phyloP scores from a whole-genome alignment of 2,329 filamentous ascomycete species.

The Pseudopyricularia javanii region DNA sequence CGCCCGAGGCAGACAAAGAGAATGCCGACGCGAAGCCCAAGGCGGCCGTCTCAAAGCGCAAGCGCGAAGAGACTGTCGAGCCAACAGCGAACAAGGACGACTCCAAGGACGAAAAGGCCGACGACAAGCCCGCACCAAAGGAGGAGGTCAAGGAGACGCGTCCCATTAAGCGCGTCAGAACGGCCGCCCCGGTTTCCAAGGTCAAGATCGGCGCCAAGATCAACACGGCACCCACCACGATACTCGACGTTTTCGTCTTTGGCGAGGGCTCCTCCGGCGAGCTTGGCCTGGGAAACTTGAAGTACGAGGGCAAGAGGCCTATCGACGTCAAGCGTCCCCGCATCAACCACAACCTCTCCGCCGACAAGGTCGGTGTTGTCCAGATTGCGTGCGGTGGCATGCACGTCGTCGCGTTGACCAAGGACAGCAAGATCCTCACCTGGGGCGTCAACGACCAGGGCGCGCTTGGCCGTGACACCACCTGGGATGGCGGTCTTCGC shows the following conservation, averaged over 20 bases:
- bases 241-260: slow-evolving; percentile 66
- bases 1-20: slow-evolving; percentile 8
- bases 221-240: slow-evolving; percentile 50
- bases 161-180: slow-evolving; percentile 7
- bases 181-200: slow-evolving; percentile 19
- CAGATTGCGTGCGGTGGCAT: slow-evolving; percentile 70
- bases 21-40: slow-evolving; percentile 9
- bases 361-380: slow-evolving; percentile 52
- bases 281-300: slow-evolving; percentile 63
- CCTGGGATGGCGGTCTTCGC: slow-evolving; percentile 44
- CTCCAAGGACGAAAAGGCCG: neutral
- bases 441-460: slow-evolving; percentile 86
- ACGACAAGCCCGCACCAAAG: slow-evolving; percentile 2
- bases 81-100: slow-evolving; percentile 2
- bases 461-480: slow-evolving; percentile 63
- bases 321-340: slow-evolving; percentile 67
- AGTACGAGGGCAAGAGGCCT: slow-evolving; percentile 43
- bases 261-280: slow-evolving; percentile 73
- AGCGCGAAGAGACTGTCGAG: neutral
- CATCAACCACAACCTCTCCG: slow-evolving; percentile 47
- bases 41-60: neutral
- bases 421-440: slow-evolving; percentile 69
- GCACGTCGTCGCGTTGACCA: slow-evolving; percentile 66
- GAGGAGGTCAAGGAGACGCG: slow-evolving; percentile 5
- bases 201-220: slow-evolving; percentile 25